Evolutionary conservation across 192 early-diverging fungal species (phyloP).

Genomic region (Coemansia sp.): DNA sequence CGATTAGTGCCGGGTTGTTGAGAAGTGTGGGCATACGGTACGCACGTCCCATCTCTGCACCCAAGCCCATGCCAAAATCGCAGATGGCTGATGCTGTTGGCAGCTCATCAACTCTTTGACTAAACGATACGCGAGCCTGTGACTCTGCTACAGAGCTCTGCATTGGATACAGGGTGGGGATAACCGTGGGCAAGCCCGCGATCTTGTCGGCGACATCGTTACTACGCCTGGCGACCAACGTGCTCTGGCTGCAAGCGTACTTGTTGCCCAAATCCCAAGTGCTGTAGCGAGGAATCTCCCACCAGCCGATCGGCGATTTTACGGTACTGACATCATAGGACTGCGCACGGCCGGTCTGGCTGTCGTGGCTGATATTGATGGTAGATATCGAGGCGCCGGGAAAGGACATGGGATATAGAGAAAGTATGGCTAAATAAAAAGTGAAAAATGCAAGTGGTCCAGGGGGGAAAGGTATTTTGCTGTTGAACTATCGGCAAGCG

Average conservation of each 20-base stretch:
- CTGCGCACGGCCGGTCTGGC: conserved; percentile 17
- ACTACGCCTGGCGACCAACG: conserved; percentile 49
- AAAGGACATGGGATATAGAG: conserved; percentile 18
- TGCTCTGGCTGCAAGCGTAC: conserved; percentile 58
- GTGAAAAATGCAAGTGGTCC: conserved; percentile 1
- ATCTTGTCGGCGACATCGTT: conserved; percentile 29
- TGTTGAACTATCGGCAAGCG: neutral
- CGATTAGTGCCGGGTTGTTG: conserved; percentile 54
- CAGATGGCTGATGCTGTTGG: conserved; percentile 22
- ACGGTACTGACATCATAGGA: conserved; percentile 18
- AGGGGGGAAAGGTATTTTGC: neutral
- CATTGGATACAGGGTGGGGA: conserved; percentile 46
- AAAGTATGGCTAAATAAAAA: conserved; percentile 4
- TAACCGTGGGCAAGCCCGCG: conserved; percentile 38
- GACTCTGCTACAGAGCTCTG: conserved; percentile 47
- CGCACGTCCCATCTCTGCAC: conserved; percentile 45
- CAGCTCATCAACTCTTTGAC: conserved; percentile 21
- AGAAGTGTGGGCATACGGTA: conserved; percentile 54
- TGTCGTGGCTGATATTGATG: conserved; percentile 31
- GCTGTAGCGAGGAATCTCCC: conserved; percentile 55
- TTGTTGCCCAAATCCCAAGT: conserved; percentile 56
- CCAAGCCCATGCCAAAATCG: conserved; percentile 52
- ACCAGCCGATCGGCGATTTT: conserved; percentile 40
- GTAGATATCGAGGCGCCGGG: conserved; percentile 26
- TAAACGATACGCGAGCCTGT: conserved; percentile 46